Conservation (phyloP, 2,329 filamentous ascomycete species). For the Beauveria medogensis region DNA sequence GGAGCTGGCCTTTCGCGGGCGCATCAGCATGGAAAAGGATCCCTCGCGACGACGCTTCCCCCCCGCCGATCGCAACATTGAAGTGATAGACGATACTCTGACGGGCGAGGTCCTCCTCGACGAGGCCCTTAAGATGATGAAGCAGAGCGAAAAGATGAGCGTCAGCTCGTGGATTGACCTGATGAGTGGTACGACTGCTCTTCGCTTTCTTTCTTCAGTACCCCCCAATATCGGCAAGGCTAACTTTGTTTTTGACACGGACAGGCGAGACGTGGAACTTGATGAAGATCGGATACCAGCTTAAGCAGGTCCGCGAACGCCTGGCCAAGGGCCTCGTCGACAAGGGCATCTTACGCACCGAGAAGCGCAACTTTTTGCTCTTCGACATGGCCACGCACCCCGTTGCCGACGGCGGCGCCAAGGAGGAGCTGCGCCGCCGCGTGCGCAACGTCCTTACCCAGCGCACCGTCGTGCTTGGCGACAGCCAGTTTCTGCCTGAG, state of each 20-base stretch:
- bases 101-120: conserved; percentile 96
- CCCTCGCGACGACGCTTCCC: conserved; percentile 85
- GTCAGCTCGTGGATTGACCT: conserved; percentile 98
- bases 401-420: conserved; percentile 90
- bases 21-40: conserved; percentile 98
- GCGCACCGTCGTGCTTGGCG: conserved; percentile 82
- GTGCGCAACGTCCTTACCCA: conserved; percentile 89
- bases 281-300: conserved; percentile 99
- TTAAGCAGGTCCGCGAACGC: conserved; percentile 97
- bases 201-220: neutral
- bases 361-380: conserved; percentile 98
- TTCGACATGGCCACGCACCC: conserved; percentile 99
- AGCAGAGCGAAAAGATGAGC: conserved; percentile 99
- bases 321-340: conserved; percentile 96
- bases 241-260: conserved; percentile 1
- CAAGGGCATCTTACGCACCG: conserved; percentile 95
- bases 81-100: conserved; percentile 92
- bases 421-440: conserved; percentile 91
- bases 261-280: conserved; percentile 98
- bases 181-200: conserved; percentile 74
- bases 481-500: conserved; percentile 84
- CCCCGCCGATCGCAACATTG: conserved; percentile 85
- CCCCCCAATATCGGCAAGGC: conserved; percentile 13
- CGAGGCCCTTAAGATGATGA: conserved; percentile 99
- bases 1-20: conserved; percentile 89